Conservation (phyloP, 169 alveolate genomes). For the Cystoisospora suis region DNA sequence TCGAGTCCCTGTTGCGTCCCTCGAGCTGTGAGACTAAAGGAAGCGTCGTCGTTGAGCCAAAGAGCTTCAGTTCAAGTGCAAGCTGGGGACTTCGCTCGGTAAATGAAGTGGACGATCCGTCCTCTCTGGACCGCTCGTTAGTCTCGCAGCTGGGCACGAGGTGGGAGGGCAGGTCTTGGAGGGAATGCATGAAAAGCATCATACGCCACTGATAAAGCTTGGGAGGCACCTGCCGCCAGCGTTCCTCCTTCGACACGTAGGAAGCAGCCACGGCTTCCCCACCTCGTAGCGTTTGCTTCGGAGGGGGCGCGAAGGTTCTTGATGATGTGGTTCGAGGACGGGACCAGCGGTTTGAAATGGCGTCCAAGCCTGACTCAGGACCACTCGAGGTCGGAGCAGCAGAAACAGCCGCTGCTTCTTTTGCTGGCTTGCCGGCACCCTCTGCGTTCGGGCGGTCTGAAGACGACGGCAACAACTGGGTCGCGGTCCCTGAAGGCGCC, state of each 20-base stretch:
- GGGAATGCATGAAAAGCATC: conserved; percentile 66
- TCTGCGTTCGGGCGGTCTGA: background rate
- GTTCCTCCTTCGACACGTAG: background rate
- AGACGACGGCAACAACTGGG: no score
- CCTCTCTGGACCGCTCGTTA: background rate
- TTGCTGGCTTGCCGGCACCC: background rate
- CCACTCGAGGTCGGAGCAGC: background rate
- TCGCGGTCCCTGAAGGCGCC: no score
- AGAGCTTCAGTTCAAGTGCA: background rate
- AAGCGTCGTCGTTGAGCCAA: background rate
- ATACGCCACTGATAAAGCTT: conserved; percentile 67
- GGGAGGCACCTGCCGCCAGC: conserved; percentile 56
- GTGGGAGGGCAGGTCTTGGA: conserved; percentile 44
- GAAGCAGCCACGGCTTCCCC: conserved; percentile 49
- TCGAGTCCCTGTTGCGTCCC: background rate
- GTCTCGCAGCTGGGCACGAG: background rate
- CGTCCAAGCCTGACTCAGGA: background rate
- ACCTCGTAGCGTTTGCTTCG: conserved; percentile 41
- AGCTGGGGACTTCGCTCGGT: background rate
- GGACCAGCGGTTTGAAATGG: background rate
- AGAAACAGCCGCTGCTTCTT: background rate
- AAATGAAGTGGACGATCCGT: background rate
- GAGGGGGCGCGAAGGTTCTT: background rate
- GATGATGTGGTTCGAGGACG: background rate
- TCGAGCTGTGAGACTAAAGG: background rate